Evolutionary conservation across 495 filamentous ascomycete species (phyloP), one percentile per base, ranked within the genome.

Genomic region (Xylaria telfairii): DNA sequence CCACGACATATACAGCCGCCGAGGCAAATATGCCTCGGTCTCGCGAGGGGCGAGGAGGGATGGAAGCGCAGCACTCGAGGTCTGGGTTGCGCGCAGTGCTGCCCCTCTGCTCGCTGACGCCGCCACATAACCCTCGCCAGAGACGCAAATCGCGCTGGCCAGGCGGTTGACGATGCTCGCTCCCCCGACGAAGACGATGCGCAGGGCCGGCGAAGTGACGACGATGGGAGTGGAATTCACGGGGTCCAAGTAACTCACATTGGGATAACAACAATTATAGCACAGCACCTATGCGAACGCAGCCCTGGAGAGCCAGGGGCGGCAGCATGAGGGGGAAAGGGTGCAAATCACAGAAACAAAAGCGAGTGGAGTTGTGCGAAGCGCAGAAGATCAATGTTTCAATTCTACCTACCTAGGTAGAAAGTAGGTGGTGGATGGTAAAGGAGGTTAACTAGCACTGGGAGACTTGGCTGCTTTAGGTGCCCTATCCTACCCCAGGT

Each of bases 281-380:
- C 72, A 79, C 76, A 80, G 28, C 73, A 76, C 75, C 67, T 70
- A 70, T 70, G 73, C 73, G 70, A 78, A 75, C 61, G 73, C 79
- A 71, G 76, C 75, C 80, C 78, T 78, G 79, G 79, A 78, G 76
- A 79, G 78, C 79, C 80, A 82, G 79, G 80, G 71, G 77, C 74
- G 76, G 62, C 76, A 76, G 76, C 74, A 73, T 68, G 67, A 56
- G 68, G 46, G 67, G 71, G 69, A 53, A 49, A 56, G 65, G 69
- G 67, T 71, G 62, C 63, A 66, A 71, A 71, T 71, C 54, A 53
- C 54, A 67, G 75, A 76, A 77, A 73, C 76, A 75, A 73, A 71
- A 77, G 76, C 74, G 76, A 77, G 76, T 77, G 77, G 76, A 78
- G 76, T 78, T 78, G 76, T 78, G 76, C 76, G 76, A 78, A 72